Evolutionary conservation across 768 basidiomycete species (phyloP).

Genomic region (Hygrophoropsis aurantiaca): DNA sequence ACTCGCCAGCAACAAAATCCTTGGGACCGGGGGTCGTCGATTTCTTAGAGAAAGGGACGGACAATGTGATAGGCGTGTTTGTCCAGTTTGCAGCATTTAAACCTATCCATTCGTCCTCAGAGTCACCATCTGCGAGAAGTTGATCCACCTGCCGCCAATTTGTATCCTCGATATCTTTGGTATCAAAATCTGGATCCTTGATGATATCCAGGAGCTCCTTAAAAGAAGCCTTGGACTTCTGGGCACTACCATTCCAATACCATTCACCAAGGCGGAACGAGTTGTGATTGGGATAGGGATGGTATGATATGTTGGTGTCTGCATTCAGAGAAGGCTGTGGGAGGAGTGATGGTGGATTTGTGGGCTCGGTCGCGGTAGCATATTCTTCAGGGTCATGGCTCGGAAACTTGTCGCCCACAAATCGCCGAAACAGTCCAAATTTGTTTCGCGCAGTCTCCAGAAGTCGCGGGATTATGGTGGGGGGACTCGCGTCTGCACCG

Average conservation of each 20-base stretch:
- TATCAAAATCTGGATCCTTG: not conserved
- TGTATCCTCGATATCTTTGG: not conserved
- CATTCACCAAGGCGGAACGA: conserved; percentile 16
- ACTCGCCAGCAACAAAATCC: conserved; percentile 5
- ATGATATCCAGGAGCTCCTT: conserved; percentile 10
- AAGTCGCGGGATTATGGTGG: not conserved
- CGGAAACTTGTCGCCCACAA: not conserved
- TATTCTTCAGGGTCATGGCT: conserved; percentile 5
- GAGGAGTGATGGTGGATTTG: not conserved
- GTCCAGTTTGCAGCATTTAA: conserved; percentile 16
- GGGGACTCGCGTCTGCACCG: not conserved
- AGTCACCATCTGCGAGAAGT: conserved; percentile 2
- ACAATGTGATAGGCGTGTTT: conserved; percentile 4
- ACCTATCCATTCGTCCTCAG: conserved; percentile 1
- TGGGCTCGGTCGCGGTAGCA: no score
- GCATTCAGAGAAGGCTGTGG: not conserved
- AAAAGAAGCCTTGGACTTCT: conserved; percentile 18
- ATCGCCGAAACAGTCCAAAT: conserved; percentile 2
- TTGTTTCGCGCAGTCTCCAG: not conserved
- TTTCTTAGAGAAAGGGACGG: conserved; percentile 1
- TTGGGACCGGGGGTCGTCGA: conserved; percentile 1
- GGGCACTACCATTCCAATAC: conserved; percentile 17
- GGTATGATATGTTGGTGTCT: not conserved
- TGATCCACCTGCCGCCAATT: not conserved
- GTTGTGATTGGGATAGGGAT: conserved; percentile 14